Percentiles rank a stretch among this genome's conserved stretches.
phyloP scores from a whole-genome alignment of 1,139 yeast species.

The Casaregolazyma lundiana region DNA sequence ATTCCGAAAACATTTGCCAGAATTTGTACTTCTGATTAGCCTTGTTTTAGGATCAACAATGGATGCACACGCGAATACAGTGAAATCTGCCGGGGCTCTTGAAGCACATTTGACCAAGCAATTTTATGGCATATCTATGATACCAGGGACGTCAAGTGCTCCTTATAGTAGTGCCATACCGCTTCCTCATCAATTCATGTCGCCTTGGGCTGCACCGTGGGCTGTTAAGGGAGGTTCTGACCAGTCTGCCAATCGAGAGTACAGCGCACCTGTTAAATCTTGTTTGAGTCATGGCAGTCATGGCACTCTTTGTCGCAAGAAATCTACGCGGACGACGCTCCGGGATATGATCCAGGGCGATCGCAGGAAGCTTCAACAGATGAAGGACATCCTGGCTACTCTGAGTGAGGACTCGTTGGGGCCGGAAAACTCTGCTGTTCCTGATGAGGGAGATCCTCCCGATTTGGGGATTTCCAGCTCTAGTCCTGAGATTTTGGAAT shows the following conservation, averaged over 20 bases:
- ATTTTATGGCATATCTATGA: not conserved
- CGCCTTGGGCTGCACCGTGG: conserved; percentile 1
- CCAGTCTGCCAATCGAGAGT: not conserved
- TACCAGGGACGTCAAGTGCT: not conserved
- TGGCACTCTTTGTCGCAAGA: not conserved
- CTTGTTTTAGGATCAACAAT: no score
- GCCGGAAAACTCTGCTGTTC: not conserved
- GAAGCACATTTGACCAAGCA: not conserved
- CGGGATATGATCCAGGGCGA: not conserved
- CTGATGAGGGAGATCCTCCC: not conserved
- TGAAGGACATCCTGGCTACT: not conserved
- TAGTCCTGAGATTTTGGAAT: not conserved
- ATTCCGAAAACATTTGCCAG: no score
- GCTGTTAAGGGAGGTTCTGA: not conserved
- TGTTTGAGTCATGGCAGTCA: not conserved
- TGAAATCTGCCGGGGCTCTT: not conserved
- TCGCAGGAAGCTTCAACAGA: not conserved
- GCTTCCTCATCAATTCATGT: conserved; percentile 2
- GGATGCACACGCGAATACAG: no score
- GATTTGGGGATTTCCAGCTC: not conserved
- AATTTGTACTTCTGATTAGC: no score
- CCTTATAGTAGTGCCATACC: not conserved
- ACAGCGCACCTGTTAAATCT: not conserved
- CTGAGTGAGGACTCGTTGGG: not conserved
- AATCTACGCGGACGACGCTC: not conserved